Evolutionary conservation across 352 stramenopile species (phyloP).

Genomic region (Globisporangium nagaii): DNA sequence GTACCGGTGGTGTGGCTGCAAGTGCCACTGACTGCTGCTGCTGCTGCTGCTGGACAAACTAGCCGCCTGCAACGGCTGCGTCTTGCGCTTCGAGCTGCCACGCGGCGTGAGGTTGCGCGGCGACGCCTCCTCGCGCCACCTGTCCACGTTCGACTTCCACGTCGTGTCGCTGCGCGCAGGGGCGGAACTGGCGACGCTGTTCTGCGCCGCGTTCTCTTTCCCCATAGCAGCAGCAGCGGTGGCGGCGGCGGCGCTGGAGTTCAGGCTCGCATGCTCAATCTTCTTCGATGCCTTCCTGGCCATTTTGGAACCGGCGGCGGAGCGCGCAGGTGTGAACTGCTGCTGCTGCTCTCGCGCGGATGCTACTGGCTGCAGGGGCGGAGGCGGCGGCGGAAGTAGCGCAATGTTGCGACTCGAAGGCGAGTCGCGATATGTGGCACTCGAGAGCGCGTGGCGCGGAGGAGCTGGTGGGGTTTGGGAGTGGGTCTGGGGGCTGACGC

Average conservation of each 20-base stretch:
- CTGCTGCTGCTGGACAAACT: neutral
- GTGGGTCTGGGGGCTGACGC: constrained; percentile 5
- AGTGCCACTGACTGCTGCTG: constrained; percentile 1
- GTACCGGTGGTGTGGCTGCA: constrained; percentile 12
- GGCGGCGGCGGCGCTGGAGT: too few species aligned
- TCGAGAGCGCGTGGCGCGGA: neutral
- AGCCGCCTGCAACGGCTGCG: neutral
- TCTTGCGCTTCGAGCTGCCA: constrained; percentile 14
- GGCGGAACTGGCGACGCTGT: neutral
- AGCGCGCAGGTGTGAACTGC: neutral
- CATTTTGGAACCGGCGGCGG: neutral
- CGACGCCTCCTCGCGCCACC: constrained; percentile 28
- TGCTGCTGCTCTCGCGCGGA: too few species aligned
- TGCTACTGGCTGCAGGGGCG: constrained; percentile 11
- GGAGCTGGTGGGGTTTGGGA: neutral
- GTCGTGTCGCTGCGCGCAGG: constrained; percentile 12
- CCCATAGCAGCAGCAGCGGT: neutral
- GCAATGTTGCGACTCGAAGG: neutral
- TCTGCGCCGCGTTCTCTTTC: constrained; percentile 4
- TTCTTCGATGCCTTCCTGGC: constrained; percentile 17
- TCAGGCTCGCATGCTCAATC: constrained; percentile 3
- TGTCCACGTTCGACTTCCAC: constrained; percentile 42
- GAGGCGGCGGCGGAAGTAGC: neutral
- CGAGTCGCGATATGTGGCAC: constrained; percentile 13
- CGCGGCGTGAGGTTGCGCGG: constrained; percentile 27